Percentiles rank a stretch among this genome's conserved stretches.
phyloP scores from a whole-genome alignment of 257 asterid species.

The Lantana camara region DNA sequence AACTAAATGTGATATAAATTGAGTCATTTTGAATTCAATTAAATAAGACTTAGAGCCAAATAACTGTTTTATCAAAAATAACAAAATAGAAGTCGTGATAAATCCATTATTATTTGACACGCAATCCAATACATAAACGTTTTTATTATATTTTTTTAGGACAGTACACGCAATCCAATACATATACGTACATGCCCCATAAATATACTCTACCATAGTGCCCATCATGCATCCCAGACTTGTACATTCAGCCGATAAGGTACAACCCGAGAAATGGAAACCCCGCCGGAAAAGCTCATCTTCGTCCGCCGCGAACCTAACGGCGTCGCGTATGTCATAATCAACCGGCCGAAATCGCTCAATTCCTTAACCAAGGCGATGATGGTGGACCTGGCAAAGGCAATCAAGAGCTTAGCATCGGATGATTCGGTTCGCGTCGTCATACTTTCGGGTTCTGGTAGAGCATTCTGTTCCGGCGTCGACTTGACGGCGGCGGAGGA shows the following conservation, averaged over 20 bases:
- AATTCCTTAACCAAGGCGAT: constrained; percentile 73
- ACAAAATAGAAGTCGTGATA: too few species aligned
- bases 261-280: constrained; percentile 40
- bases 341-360: constrained; percentile 85
- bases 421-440: constrained; percentile 75
- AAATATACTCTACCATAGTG: too few species aligned
- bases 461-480: constrained; percentile 91
- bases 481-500: constrained; percentile 92
- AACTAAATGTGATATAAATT: too few species aligned
- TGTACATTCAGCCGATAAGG: neutral
- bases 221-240: neutral
- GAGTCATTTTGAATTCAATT: too few species aligned
- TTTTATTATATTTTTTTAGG: too few species aligned
- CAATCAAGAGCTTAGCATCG: constrained; percentile 51
- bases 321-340: constrained; percentile 69
- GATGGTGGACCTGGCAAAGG: constrained; percentile 66
- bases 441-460: constrained; percentile 74
- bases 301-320: constrained; percentile 48
- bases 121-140: too few species aligned
- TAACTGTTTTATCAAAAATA: too few species aligned
- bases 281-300: constrained; percentile 61
- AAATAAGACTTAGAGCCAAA: too few species aligned
- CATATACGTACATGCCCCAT: too few species aligned
- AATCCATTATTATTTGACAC: too few species aligned
- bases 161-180: too few species aligned